Evolutionary conservation across 2,329 filamentous ascomycete species (phyloP).

Genomic region (Chaetomiaceae sp.): DNA sequence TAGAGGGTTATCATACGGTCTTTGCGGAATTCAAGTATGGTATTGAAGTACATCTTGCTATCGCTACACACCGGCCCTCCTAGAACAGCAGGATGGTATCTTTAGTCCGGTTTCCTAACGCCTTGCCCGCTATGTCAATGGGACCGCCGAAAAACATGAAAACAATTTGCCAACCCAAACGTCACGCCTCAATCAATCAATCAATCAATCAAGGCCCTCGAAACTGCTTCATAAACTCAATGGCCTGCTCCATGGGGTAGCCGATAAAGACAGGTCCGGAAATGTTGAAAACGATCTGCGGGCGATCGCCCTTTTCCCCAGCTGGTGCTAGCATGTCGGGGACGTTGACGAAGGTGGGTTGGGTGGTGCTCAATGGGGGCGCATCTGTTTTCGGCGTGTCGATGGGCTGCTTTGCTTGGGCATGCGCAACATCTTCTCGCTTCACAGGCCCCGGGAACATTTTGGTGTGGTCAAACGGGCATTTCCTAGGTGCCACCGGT

Average conservation of each 20-base stretch:
- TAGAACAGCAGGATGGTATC: neutral
- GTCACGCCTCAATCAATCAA: too few species aligned
- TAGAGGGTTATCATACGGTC: neutral
- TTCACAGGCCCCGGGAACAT: slow-evolving; percentile 18
- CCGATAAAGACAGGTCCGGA: slow-evolving; percentile 89
- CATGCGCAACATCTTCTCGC: slow-evolving; percentile 1
- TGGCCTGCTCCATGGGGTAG: slow-evolving; percentile 79
- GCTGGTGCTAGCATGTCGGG: slow-evolving; percentile 16
- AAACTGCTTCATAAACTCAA: slow-evolving; percentile 64
- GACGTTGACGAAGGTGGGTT: slow-evolving; percentile 52
- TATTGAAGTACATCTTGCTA: neutral
- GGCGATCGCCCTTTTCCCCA: slow-evolving; percentile 34
- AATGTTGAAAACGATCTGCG: slow-evolving; percentile 73
- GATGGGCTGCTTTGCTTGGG: slow-evolving; percentile 19
- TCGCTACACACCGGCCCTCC: neutral
- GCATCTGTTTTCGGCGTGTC: slow-evolving; percentile 27
- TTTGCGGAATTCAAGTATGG: neutral
- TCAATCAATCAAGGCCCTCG: slow-evolving; percentile 32
- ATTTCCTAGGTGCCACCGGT: slow-evolving; percentile 42
- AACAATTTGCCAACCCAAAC: neutral
- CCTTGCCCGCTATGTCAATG: slow-evolving; percentile 15
- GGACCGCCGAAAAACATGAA: neutral
- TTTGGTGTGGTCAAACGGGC: slow-evolving; percentile 48
- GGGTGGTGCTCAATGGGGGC: slow-evolving; percentile 29
- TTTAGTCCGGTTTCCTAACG: slow-evolving; percentile 1